Evolutionary conservation across 2,329 filamentous ascomycete genomes (phyloP).

Genomic region (Lasiodiplodia hormozganensis): DNA sequence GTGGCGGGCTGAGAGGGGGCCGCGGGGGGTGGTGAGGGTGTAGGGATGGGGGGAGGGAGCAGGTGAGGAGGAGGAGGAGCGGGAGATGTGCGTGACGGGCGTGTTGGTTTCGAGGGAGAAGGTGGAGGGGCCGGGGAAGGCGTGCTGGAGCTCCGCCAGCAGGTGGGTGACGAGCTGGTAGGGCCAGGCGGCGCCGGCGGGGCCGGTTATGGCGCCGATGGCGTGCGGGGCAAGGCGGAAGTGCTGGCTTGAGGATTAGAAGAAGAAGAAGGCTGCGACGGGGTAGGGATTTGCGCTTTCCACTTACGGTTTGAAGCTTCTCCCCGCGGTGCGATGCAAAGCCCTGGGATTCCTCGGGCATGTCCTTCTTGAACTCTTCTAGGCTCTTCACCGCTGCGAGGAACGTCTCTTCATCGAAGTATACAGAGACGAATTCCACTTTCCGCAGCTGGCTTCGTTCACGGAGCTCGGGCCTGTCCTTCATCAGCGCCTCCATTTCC

Average conservation of each 20-base stretch:
- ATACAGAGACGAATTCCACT: neutral
- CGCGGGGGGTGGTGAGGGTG: neutral
- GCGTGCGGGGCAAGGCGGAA: neutral
- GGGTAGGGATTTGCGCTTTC: neutral
- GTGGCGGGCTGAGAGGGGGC: constrained; percentile 53
- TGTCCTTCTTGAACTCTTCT: constrained; percentile 3
- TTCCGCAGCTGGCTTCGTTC: neutral
- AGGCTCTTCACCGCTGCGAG: neutral
- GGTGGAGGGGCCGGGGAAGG: neutral
- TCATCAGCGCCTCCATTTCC: neutral
- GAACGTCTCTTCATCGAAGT: neutral
- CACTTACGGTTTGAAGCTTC: neutral
- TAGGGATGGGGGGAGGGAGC: neutral
- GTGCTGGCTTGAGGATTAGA: neutral
- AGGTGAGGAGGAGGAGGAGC: neutral
- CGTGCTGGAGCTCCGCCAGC: neutral
- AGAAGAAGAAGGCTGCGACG: neutral
- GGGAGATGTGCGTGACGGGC: constrained; percentile 41
- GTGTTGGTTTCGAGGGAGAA: constrained; percentile 52
- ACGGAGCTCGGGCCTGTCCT: neutral
- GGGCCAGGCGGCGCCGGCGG: constrained; percentile 40
- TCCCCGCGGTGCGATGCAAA: neutral
- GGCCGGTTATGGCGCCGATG: constrained; percentile 36
- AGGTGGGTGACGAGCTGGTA: constrained; percentile 31
- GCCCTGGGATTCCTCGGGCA: neutral